A percentile compares a stretch with the other conserved stretches of the same genome.
Conservation (phyloP, 2,329 filamentous ascomycete species). For the Aureobasidium namibiae region DNA sequence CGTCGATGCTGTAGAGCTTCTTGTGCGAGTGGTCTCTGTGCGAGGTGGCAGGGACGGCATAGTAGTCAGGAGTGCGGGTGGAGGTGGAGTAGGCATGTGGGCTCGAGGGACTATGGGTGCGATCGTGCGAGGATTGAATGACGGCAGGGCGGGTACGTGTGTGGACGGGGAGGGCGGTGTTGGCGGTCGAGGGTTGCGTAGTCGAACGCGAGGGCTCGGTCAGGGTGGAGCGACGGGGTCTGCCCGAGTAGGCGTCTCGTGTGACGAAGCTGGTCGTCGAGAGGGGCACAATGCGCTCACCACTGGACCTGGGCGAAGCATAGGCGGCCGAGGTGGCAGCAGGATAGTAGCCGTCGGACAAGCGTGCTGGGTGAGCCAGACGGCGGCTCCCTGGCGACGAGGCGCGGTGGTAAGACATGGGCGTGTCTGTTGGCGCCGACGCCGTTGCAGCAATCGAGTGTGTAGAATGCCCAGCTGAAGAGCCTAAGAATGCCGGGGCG, state of each 20-base stretch:
- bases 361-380: conserved; percentile 25
- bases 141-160: conserved; percentile 28
- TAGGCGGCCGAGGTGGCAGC: conserved; percentile 16
- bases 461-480: neutral
- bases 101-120: conserved; percentile 35
- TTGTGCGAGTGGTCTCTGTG: conserved; percentile 38
- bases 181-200: conserved; percentile 9
- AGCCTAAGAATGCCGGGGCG: neutral
- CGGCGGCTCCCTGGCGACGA: conserved; percentile 28
- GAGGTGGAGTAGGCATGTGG: conserved; percentile 22
- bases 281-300: conserved; percentile 29
- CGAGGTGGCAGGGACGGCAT: conserved; percentile 29
- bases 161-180: conserved; percentile 28
- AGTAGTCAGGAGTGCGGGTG: conserved; percentile 26
- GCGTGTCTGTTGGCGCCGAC: neutral
- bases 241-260: conserved; percentile 36
- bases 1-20: conserved; percentile 42
- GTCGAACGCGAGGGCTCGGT: conserved; percentile 28
- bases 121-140: conserved; percentile 24
- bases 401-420: conserved; percentile 24
- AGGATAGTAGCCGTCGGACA: conserved; percentile 24
- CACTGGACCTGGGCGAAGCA: conserved; percentile 26
- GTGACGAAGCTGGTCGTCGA: conserved; percentile 27
- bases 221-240: conserved; percentile 38
- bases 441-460: neutral